Percentiles rank a stretch among this genome's conserved stretches.
These are phyloP conservation scores for Schrenkiella parvula DNA, from an alignment of 345 rosid species.

Conservation along the genomic window DNA sequence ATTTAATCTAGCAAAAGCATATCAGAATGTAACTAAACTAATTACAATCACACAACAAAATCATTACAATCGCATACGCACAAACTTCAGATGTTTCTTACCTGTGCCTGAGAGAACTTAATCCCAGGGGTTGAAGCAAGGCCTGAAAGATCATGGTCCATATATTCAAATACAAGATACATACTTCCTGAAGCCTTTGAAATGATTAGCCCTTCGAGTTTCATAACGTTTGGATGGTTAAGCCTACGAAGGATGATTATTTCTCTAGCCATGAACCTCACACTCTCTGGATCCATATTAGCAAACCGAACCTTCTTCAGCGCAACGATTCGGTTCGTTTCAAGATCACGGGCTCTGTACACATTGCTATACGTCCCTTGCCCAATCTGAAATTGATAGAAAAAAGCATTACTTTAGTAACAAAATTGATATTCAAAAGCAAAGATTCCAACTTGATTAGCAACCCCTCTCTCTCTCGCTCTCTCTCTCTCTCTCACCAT, in stretches of 20 bases:
- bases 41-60: background rate
- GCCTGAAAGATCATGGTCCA: conserved; percentile 76
- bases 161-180: conserved; percentile 64
- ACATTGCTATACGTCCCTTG: conserved; percentile 82
- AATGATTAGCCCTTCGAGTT: conserved; percentile 60
- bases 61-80: background rate
- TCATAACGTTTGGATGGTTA: conserved; percentile 71
- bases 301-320: conserved; percentile 69
- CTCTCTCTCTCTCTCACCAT: conserved; percentile 51
- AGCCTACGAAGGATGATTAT: conserved; percentile 60
- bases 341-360: conserved; percentile 69
- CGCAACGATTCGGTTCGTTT: conserved; percentile 58
- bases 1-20: conserved; percentile 45
- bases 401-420: background rate
- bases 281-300: conserved; percentile 70
- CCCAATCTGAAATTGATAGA: conserved; percentile 47
- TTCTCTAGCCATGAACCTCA: conserved; percentile 71
- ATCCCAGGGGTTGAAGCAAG: conserved; percentile 51
- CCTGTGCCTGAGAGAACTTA: conserved; percentile 65
- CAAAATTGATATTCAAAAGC: background rate
- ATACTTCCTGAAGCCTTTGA: conserved; percentile 58
- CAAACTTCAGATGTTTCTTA: conserved; percentile 3
- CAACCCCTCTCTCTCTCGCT: background rate
- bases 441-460: background rate
- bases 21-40: background rate